A percentile compares a stretch with the other conserved stretches of the same genome.
phyloP scores from a whole-genome alignment of 352 stramenopile genomes.

The Globisporangium nodosum region DNA sequence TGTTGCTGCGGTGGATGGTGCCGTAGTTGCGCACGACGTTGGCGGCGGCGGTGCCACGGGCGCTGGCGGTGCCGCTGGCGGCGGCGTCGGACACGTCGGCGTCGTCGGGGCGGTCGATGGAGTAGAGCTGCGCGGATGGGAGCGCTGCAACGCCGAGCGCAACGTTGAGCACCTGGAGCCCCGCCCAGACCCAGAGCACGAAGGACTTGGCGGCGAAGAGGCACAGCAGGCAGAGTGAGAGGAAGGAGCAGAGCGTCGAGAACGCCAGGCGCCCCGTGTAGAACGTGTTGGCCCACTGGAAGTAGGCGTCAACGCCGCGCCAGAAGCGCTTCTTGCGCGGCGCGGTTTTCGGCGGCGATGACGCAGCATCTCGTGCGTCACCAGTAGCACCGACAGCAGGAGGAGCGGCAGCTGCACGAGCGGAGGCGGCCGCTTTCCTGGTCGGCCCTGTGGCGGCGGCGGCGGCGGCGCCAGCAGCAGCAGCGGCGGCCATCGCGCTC shows the following conservation, averaged over 20 bases:
- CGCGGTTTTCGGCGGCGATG: background rate
- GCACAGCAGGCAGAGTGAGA: slow-evolving; percentile 37
- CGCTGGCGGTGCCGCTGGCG: slow-evolving; percentile 1
- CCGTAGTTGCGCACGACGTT: slow-evolving; percentile 15
- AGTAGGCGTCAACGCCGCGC: slow-evolving; percentile 33
- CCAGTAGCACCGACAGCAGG: too few species aligned
- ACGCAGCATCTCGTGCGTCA: background rate
- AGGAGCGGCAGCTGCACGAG: background rate
- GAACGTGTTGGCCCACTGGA: slow-evolving; percentile 70
- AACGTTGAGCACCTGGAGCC: slow-evolving; percentile 50
- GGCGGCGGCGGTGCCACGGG: background rate
- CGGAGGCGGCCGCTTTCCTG: background rate
- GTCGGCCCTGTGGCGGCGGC: background rate
- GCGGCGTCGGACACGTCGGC: background rate
- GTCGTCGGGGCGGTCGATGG: slow-evolving; percentile 2
- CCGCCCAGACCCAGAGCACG: slow-evolving; percentile 40
- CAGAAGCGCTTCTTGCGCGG: slow-evolving; percentile 12
- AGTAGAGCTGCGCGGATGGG: slow-evolving; percentile 40
- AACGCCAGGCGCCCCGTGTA: slow-evolving; percentile 50
- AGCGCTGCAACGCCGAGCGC: slow-evolving; percentile 50
- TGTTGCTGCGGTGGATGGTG: slow-evolving; percentile 17
- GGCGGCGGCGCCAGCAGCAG: background rate
- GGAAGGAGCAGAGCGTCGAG: slow-evolving; percentile 38
- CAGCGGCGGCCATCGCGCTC: background rate
- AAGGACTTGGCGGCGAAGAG: slow-evolving; percentile 23